A percentile compares a stretch with the other conserved stretches of the same genome.
Evolutionary conservation across 352 stramenopile genomes (phyloP).

Genomic region (Phytopythium mirpurense): DNA sequence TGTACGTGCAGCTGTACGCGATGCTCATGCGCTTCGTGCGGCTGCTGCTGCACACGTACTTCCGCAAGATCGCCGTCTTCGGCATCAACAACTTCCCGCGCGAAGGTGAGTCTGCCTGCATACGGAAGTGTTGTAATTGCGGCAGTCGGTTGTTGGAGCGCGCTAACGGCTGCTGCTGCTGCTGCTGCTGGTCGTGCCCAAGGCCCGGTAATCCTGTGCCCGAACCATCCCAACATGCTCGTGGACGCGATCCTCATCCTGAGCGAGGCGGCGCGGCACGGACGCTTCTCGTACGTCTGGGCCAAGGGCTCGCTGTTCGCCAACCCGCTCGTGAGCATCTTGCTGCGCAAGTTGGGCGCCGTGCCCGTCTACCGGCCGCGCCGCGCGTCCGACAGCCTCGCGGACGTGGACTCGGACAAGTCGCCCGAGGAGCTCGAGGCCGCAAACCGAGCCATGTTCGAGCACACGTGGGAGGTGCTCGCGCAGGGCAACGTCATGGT

Average conservation of each 20-base stretch:
- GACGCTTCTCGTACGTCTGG: conserved; percentile 64
- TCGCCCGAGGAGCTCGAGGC: conserved; percentile 50
- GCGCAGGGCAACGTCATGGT: conserved; percentile 62
- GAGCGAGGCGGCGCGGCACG: conserved; percentile 50
- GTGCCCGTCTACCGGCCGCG: conserved; percentile 67
- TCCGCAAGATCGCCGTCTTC: conserved; percentile 73
- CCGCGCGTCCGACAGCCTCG: conserved; percentile 31
- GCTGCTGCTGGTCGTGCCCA: conserved; percentile 1
- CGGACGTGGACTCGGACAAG: conserved; percentile 64
- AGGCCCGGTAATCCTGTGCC: conserved; percentile 72
- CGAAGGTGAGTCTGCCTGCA: conserved; percentile 45
- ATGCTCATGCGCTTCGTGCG: conserved; percentile 63
- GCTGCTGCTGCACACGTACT: conserved; percentile 69
- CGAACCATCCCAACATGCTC: conserved; percentile 83
- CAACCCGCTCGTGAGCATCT: conserved; percentile 33
- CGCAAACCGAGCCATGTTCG: conserved; percentile 68
- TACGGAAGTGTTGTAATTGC: too few species aligned
- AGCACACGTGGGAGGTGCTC: conserved; percentile 64
- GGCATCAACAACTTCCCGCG: conserved; percentile 76
- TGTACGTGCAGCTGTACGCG: conserved; percentile 48
- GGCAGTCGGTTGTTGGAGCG: too few species aligned
- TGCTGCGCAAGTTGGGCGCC: conserved; percentile 46
- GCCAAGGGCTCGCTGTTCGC: conserved; percentile 72
- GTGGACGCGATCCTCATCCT: conserved; percentile 74
- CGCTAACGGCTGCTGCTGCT: background rate